phyloP scores from a whole-genome alignment of 2,329 filamentous ascomycete genomes.

The Paraconiothyrium brasiliense region DNA sequence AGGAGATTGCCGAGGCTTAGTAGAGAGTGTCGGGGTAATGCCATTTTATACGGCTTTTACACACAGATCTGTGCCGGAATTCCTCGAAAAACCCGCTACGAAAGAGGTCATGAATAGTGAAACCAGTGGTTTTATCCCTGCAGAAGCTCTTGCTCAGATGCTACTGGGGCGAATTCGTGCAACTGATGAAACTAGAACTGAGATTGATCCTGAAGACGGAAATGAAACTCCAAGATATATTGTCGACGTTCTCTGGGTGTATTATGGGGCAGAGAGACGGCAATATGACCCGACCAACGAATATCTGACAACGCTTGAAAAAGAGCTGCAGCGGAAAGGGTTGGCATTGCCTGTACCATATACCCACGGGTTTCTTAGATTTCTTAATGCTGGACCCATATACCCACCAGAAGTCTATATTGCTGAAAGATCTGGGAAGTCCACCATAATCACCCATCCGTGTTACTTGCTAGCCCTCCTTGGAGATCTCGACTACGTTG shows the following conservation, averaged over 20 bases:
- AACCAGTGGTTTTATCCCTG: background rate
- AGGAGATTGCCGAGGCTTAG: background rate
- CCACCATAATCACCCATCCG: background rate
- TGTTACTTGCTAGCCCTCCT: background rate
- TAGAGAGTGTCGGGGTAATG: no score
- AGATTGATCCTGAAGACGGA: background rate
- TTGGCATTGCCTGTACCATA: background rate
- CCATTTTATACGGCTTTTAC: background rate
- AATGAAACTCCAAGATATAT: background rate
- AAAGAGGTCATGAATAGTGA: background rate
- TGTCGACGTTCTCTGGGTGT: background rate
- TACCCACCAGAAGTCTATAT: no score
- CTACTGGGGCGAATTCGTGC: background rate
- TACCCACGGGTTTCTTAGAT: background rate
- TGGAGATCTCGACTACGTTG: background rate
- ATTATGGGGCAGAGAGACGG: background rate
- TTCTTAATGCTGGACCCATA: no score
- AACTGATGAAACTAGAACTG: background rate
- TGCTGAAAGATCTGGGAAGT: no score
- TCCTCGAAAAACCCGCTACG: background rate
- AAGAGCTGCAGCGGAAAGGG: background rate
- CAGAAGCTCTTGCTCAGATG: background rate
- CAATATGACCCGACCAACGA: background rate
- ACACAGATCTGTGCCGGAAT: slow-evolving; percentile 8
- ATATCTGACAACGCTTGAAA: background rate